Conservation (phyloP, 768 basidiomycete species). For the Leccinum rimulosum region DNA sequence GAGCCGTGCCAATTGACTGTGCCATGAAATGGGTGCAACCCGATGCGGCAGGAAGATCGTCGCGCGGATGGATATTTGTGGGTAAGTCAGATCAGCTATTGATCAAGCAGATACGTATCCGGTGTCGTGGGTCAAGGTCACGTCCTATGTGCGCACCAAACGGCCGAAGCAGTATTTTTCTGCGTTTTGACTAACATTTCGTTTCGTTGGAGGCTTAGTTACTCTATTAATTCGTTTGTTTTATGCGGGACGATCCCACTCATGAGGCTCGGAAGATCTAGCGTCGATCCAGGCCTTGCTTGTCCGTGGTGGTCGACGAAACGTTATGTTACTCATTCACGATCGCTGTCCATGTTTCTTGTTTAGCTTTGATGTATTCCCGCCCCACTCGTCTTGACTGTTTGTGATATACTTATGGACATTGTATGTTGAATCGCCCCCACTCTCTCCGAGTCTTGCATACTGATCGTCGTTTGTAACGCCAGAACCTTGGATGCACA, state of each 20-base stretch:
- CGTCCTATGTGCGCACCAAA: no score
- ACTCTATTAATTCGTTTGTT: background rate
- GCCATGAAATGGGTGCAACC: no score
- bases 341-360: background rate
- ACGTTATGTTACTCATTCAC: background rate
- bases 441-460: background rate
- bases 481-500: conserved; percentile 4
- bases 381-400: background rate
- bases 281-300: background rate
- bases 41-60: no score
- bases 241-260: background rate
- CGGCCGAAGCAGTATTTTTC: background rate
- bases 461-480: background rate
- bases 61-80: no score
- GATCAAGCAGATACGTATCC: no score
- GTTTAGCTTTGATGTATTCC: background rate
- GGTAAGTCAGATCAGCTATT: no score
- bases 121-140: no score
- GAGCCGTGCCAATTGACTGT: no score
- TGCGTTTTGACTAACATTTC: conserved; percentile 3
- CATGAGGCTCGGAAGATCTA: background rate
- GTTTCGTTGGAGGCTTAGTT: conserved; percentile 8
- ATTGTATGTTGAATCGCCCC: background rate
- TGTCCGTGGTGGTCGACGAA: background rate
- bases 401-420: background rate